Conservation (phyloP, 192 early-diverging fungal genomes). For the Lobosporangium transversale region DNA sequence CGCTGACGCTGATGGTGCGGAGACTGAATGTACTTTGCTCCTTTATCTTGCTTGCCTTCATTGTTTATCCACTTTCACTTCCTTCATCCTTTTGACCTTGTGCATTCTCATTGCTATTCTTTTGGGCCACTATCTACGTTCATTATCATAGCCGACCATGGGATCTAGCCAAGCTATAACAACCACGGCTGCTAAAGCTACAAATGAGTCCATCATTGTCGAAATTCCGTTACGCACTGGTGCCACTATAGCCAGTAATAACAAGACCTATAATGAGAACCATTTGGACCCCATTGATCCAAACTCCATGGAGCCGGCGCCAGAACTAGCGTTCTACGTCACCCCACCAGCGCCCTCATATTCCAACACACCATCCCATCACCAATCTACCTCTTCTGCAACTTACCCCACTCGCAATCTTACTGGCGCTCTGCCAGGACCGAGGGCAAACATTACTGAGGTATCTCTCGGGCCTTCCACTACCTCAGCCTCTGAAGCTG, state of each 20-base stretch:
- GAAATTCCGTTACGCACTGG: too few species aligned
- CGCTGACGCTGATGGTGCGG: too few species aligned
- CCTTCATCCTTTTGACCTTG: neutral
- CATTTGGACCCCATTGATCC: constrained; percentile 2
- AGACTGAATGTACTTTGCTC: too few species aligned
- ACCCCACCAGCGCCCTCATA: constrained; percentile 7
- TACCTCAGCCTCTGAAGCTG: neutral
- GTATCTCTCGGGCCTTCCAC: neutral
- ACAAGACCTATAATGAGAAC: too few species aligned
- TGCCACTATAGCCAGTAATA: too few species aligned
- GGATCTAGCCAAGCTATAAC: neutral
- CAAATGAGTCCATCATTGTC: too few species aligned
- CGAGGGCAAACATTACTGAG: neutral
- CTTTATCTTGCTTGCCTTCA: too few species aligned
- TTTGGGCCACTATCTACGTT: too few species aligned
- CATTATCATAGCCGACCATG: neutral
- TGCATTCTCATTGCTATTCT: neutral
- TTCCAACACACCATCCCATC: constrained; percentile 11
- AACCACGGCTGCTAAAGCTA: neutral
- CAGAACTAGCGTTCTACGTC: neutral
- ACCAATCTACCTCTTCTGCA: neutral
- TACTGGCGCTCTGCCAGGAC: too few species aligned
- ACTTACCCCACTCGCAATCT: neutral
- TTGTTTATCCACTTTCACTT: too few species aligned
- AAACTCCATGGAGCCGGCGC: neutral